Base-by-base conservation (phyloP, 1,284 basidiomycete genomes). In the Ustilago xerochloae region DNA sequence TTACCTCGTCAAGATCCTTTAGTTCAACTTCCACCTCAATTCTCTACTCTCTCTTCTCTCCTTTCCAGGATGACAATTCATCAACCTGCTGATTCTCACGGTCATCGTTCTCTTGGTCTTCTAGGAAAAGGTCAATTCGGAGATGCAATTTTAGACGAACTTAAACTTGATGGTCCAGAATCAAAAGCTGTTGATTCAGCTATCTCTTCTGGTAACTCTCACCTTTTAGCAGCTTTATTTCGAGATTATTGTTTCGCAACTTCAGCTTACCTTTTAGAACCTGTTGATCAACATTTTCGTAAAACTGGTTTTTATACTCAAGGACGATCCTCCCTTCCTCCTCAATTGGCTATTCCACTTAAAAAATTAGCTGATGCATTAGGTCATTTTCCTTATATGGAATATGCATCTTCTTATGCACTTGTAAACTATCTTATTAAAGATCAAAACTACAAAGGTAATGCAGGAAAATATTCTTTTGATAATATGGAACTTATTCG, bases 401-500 rank as follows among this genome's bases (percentile, higher is more conserved):
- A 80, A 35, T 81, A 81, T 51, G 71, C 77, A 0, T 79, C 75
- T 0, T 70, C 67, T 5, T 82, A 83, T 66, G 81, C 81, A 0
- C 63, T 83, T 13, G 63, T 66, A 49, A 83, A 83, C 76, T 83
- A 75, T 56, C 51, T 57, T 16, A 53, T 64, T 53, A 70, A 67
- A 45, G 58, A 73, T 18, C 53, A 51, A 3, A 29, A 55, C 57
- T 67, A 63, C 62, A 20, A 70, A 45, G 75, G 68, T 35, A 53
- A 28, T 4, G 77, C 79, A 0, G 79, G 79, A 10, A 63, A 50
- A 16, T 79, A 76, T 38, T 53, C 52, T 6, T 81, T 79, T 33
- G 81, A 82, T 58, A 83, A 83, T 72, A 67, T 83, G 49, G 75
- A 79, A 48, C 63, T 83, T 30, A 74, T 83, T 54, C 73, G 81